Percentiles rank a stretch among this genome's conserved stretches.
phyloP scores from a whole-genome alignment of 2,329 filamentous ascomycete genomes.

The Domatiomyces catenatus region DNA sequence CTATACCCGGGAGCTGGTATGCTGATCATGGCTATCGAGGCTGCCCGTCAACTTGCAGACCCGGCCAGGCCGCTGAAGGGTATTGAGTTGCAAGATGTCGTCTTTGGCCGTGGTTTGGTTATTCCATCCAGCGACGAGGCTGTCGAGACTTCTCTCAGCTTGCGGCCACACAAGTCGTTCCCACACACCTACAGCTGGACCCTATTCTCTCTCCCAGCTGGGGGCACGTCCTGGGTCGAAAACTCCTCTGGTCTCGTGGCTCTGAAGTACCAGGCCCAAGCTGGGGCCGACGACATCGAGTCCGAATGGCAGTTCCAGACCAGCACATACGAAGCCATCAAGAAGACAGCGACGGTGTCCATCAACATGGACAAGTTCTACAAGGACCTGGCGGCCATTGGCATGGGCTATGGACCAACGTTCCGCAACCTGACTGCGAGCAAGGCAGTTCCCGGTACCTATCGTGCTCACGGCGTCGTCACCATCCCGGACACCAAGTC shows the following conservation, averaged over 20 bases:
- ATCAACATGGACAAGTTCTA: constrained; percentile 18
- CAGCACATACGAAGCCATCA: constrained; percentile 1
- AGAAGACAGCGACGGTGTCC: background rate
- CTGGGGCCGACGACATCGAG: constrained; percentile 2
- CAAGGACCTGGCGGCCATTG: constrained; percentile 13
- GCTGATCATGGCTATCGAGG: constrained; percentile 21
- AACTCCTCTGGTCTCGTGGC: constrained; percentile 2
- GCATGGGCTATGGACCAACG: constrained; percentile 19
- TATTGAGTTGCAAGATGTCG: constrained; percentile 7
- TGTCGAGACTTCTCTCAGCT: constrained; percentile 8
- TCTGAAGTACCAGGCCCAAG: constrained; percentile 1
- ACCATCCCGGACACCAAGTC: constrained; percentile 18
- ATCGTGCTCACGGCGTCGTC: constrained; percentile 14
- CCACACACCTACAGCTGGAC: constrained; percentile 1
- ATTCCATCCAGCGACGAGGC: constrained; percentile 5
- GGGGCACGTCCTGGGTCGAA: constrained; percentile 1
- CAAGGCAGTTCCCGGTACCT: constrained; percentile 4
- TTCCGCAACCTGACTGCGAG: constrained; percentile 18
- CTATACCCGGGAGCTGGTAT: constrained; percentile 21
- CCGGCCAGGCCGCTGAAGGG: background rate
- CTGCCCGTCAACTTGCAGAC: constrained; percentile 5
- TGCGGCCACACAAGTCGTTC: constrained; percentile 5
- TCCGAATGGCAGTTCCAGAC: background rate
- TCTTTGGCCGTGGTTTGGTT: constrained; percentile 5
- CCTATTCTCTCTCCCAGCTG: constrained; percentile 1